Conservation (phyloP, 2,329 filamentous ascomycete genomes). For the Elsinoe perseae region DNA sequence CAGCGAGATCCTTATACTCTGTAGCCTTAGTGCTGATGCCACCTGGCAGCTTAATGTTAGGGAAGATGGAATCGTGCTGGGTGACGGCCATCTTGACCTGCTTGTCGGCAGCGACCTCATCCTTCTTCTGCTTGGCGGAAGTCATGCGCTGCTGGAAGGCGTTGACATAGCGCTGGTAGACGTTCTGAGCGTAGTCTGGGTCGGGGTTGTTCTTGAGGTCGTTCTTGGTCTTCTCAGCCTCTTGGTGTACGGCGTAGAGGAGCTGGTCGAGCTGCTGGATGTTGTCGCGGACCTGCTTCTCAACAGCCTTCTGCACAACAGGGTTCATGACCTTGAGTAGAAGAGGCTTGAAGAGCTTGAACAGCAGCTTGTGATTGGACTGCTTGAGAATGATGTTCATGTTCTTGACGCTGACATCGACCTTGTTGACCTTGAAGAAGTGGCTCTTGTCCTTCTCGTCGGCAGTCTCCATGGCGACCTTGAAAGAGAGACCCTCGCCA, state of each 20-base stretch:
- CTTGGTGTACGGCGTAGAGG: constrained; percentile 69
- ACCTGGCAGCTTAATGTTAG: constrained; percentile 73
- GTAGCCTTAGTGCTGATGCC: constrained; percentile 90
- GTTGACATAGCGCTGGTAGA: constrained; percentile 75
- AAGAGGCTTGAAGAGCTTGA: constrained; percentile 77
- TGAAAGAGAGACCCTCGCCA: constrained; percentile 83
- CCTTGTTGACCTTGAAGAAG: constrained; percentile 92
- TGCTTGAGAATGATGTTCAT: constrained; percentile 85
- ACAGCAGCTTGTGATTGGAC: constrained; percentile 90
- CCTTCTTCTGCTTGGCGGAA: constrained; percentile 70
- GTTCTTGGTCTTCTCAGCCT: constrained; percentile 65
- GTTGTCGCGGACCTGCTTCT: constrained; percentile 80
- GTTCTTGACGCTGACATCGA: constrained; percentile 72
- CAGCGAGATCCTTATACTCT: constrained; percentile 81
- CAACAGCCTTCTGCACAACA: constrained; percentile 75
- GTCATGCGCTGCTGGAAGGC: constrained; percentile 67
- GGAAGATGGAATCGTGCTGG: constrained; percentile 86
- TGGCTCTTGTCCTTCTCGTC: constrained; percentile 67
- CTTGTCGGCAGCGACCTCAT: constrained; percentile 53
- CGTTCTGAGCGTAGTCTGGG: constrained; percentile 67
- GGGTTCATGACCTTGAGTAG: constrained; percentile 78
- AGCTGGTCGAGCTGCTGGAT: constrained; percentile 67
- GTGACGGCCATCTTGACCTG: constrained; percentile 79
- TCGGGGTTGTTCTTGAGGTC: constrained; percentile 56
- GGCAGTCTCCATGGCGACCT: constrained; percentile 76